These are phyloP conservation scores for Fusarium oligoseptatum DNA, from an alignment of 2,329 filamentous ascomycete species.

Conservation along the genomic window DNA sequence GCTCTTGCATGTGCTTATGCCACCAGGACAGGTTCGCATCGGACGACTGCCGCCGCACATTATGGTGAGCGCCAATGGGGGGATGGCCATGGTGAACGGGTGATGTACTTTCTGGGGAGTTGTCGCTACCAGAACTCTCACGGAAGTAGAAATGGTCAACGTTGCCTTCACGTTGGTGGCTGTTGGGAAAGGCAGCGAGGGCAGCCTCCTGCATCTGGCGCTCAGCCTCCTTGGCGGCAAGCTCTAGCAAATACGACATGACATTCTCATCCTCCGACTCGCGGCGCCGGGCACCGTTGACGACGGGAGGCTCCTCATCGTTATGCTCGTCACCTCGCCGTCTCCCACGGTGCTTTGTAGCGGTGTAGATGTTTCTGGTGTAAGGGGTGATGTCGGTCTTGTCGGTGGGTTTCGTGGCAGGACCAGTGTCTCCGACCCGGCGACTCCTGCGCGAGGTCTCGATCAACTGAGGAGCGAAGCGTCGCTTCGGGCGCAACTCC, in stretches of 20 bases:
- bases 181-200: constrained; percentile 81
- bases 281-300: constrained; percentile 58
- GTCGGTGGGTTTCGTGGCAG: constrained; percentile 73
- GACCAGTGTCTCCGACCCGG: constrained; percentile 73
- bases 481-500: constrained; percentile 59
- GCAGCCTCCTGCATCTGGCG: constrained; percentile 83
- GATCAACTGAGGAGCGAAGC: constrained; percentile 84
- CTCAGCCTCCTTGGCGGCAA: constrained; percentile 85
- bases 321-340: constrained; percentile 41
- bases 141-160: constrained; percentile 79
- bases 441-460: constrained; percentile 82
- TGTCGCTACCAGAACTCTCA: constrained; percentile 72
- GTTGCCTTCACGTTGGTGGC: constrained; percentile 75
- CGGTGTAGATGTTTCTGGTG: constrained; percentile 71
- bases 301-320: constrained; percentile 10
- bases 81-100: constrained; percentile 43
- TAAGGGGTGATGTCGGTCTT: constrained; percentile 80
- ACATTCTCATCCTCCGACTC: constrained; percentile 82
- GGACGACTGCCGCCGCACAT: constrained; percentile 69
- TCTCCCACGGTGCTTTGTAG: constrained; percentile 55
- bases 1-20: constrained; percentile 83
- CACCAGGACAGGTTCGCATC: constrained; percentile 78
- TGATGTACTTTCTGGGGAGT: constrained; percentile 56
- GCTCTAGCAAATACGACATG: constrained; percentile 80
- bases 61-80: constrained; percentile 27